Base-by-base conservation (phyloP, 441 rosid species). In the Biscutella laevigata region DNA sequence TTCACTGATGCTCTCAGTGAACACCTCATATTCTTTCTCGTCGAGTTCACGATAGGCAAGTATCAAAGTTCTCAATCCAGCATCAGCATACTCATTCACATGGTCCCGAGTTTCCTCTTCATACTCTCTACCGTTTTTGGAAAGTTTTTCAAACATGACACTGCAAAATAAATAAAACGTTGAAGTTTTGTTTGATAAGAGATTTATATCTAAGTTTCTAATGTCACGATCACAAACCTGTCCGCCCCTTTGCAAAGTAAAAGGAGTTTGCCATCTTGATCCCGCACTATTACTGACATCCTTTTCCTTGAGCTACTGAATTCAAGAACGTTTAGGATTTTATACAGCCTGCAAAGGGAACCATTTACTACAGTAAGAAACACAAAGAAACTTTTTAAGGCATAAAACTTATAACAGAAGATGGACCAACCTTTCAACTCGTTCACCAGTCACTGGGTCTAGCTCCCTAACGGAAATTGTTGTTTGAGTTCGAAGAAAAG, bases 161-260 rank as follows among this genome's bases (percentile, higher is more conserved):
- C 99, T 94, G 75, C 26, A 13, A 2, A 13, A 11, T 44, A 38
- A 6, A 69, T n/a, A n/a, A 45, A 6, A 32, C 57, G 53, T 38
- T 53, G 4, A 53, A 40, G 45, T 15, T 49, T 33, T 45, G 28
- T 54, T 7, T 1, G 1, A 14, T 24, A 44, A 8, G 41, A 45
- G 32, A 6, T 29, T 26, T 12, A 45, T 12, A 53, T 11, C 42
- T 53, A 34, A 52, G 35, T 41, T 28, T 7, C 6, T 25, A 14
- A 38, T 14, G 39, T 56, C 11, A 7, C 50, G 33, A 9, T 57
- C 43, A 53, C 74, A 21, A 63, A 86, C 95, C 97, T 84, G 83
- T 92, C 99, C 4, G 99, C 97, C 2, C 99, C 99, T 82, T 92
- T 92, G 40, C 88, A 80, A 62, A 92, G 84, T 30, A 92, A 77